Percentiles rank a stretch among this genome's conserved stretches.
These are phyloP conservation scores for Metschnikowia bowlesiae DNA, from an alignment of 805 yeast species.

Conservation along the genomic window DNA sequence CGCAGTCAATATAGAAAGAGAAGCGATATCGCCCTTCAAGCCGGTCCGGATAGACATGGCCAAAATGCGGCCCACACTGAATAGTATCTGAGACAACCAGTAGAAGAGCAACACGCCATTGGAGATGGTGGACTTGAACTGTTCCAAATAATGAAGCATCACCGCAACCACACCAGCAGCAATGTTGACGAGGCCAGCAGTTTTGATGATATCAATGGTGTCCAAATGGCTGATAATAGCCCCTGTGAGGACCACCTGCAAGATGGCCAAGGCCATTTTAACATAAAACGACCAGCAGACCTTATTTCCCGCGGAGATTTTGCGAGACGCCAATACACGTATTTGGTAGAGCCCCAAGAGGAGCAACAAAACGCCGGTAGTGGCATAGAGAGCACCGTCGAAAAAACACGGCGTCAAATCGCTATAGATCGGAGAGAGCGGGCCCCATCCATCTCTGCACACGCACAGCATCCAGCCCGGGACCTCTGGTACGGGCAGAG, in stretches of 20 bases:
- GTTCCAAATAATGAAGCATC: constrained; percentile 66
- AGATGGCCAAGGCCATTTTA: constrained; percentile 36
- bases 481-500: not conserved
- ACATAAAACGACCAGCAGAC: constrained; percentile 36
- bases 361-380: constrained; percentile 40
- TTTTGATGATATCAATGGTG: constrained; percentile 19
- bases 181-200: constrained; percentile 26
- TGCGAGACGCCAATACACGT: constrained; percentile 25
- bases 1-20: constrained; percentile 28
- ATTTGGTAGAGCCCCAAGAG: constrained; percentile 39
- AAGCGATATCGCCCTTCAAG: constrained; percentile 17
- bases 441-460: constrained; percentile 43
- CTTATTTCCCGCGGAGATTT: constrained; percentile 29
- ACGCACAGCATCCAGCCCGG: constrained; percentile 29
- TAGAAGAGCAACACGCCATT: constrained; percentile 65
- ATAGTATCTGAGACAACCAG: constrained; percentile 60
- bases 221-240: constrained; percentile 14
- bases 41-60: constrained; percentile 37
- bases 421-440: constrained; percentile 36
- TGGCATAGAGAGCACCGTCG: constrained; percentile 47
- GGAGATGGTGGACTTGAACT: constrained; percentile 59
- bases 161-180: constrained; percentile 49
- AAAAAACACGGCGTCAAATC: constrained; percentile 61
- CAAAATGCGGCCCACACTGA: constrained; percentile 43
- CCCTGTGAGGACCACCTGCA: constrained; percentile 38